Percentiles rank a stretch among this genome's conserved stretches.
Conservation (phyloP, 306 rosid species). For the Sechiopsis laciniata region DNA sequence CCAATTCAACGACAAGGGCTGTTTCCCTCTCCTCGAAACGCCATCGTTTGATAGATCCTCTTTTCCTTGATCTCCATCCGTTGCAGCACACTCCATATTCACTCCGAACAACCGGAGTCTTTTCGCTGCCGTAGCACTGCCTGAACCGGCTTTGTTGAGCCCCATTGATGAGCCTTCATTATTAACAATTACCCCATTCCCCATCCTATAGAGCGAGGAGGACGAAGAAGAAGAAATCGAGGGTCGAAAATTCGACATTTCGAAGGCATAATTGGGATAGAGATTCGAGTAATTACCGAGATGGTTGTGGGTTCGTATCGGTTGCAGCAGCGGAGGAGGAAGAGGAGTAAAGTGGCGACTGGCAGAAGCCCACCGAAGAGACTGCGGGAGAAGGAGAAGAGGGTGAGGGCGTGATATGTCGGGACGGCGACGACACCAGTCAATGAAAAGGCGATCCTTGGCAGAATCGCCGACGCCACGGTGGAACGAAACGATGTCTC, state of each 20-base stretch:
- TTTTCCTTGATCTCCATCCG: not conserved
- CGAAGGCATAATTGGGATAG: conserved; percentile 1
- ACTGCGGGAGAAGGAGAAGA: conserved; percentile 9
- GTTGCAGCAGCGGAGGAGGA: not conserved
- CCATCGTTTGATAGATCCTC: not conserved
- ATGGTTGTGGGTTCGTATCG: not conserved
- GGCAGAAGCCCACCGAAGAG: conserved; percentile 13
- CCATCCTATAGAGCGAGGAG: not conserved
- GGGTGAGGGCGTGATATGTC: not conserved
- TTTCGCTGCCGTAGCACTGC: not conserved
- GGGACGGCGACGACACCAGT: conserved; percentile 25
- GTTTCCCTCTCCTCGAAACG: conserved; percentile 15
- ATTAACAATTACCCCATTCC: conserved; percentile 1
- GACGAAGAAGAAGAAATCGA: not conserved
- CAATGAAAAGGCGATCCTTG: conserved; percentile 21
- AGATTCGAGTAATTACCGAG: not conserved
- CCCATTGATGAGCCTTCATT: conserved; percentile 6
- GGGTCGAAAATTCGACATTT: conserved; percentile 9
- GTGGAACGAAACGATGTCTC: conserved; percentile 23
- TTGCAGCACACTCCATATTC: conserved; percentile 23
- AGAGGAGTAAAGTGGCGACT: conserved; percentile 2
- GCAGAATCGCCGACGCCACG: conserved; percentile 14
- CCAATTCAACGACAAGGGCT: conserved; percentile 20
- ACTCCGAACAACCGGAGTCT: conserved; percentile 24
- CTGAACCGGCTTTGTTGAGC: not conserved